Evolutionary conservation across 2,329 filamentous ascomycete species (phyloP).

Genomic region (Ascochyta viciae-villosae): DNA sequence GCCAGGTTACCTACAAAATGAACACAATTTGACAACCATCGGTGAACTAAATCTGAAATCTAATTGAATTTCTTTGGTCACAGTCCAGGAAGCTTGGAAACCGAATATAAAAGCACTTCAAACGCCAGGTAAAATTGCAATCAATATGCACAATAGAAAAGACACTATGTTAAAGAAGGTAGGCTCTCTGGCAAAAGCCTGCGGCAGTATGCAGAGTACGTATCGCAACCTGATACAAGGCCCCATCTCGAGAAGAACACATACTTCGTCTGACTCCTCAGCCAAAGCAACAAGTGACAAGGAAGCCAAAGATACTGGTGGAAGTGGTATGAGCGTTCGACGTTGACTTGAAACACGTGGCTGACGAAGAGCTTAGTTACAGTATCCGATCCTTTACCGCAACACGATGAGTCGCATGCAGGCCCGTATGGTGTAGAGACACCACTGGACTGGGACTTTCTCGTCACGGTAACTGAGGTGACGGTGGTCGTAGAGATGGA

Average conservation of each 20-base stretch:
- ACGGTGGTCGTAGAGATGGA: not conserved
- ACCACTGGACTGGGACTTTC: slow-evolving; percentile 14
- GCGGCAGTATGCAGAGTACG: not conserved
- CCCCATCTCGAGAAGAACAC: not conserved
- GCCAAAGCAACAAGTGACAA: not conserved
- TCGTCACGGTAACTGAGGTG: slow-evolving; percentile 2
- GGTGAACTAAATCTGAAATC: no score
- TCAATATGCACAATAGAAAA: no score
- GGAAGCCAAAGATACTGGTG: not conserved
- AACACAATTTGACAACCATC: no score
- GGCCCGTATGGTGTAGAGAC: slow-evolving; percentile 23
- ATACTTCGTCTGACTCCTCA: not conserved
- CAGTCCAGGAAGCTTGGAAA: not conserved
- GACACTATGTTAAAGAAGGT: not conserved
- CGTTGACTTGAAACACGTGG: not conserved
- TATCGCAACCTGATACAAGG: not conserved
- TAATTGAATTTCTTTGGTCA: no score
- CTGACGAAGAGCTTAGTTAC: not conserved
- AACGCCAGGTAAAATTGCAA: not conserved
- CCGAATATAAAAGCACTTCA: not conserved
- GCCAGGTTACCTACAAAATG: no score
- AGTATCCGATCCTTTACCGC: slow-evolving; percentile 2
- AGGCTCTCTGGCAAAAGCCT: not conserved
- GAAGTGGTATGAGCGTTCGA: not conserved
- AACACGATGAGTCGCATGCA: slow-evolving; percentile 17